phyloP scores from a whole-genome alignment of 1,284 basidiomycete species.

The Cutaneotrichosporon curvatum region DNA sequence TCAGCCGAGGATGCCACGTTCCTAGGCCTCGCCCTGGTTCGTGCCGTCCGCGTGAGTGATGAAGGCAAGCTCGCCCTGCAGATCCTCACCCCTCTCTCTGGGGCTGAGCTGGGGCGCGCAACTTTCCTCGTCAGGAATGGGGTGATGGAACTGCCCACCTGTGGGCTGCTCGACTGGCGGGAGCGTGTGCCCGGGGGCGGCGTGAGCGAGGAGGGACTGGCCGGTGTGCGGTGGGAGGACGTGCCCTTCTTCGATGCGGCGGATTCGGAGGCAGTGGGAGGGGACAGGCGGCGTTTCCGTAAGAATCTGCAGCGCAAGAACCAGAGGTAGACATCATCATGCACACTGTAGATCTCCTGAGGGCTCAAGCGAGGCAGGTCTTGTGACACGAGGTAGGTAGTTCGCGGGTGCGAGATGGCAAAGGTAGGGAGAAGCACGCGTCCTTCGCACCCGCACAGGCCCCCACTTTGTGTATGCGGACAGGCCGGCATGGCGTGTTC shows the following conservation, averaged over 20 bases:
- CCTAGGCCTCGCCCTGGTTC: constrained; percentile 65
- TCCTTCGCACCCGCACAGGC: no score
- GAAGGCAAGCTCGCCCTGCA: constrained; percentile 46
- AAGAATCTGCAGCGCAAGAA: constrained; percentile 77
- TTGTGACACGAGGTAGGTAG: no score
- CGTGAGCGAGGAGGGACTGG: constrained; percentile 39
- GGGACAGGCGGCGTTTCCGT: constrained; percentile 64
- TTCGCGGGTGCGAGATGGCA: no score
- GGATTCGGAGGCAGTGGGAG: constrained; percentile 52
- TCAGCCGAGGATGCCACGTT: constrained; percentile 55
- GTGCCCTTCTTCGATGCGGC: constrained; percentile 81
- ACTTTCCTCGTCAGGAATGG: constrained; percentile 66
- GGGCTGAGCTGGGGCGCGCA: constrained; percentile 45
- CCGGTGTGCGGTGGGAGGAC: constrained; percentile 54
- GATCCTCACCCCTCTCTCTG: constrained; percentile 65
- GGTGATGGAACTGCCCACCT: constrained; percentile 76
- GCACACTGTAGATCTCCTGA: no score
- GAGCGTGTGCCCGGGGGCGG: constrained; percentile 15
- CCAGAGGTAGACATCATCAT: constrained; percentile 1
- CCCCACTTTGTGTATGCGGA: no score
- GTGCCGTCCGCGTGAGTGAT: constrained; percentile 49
- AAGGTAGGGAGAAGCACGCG: no score
- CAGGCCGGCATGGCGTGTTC: no score
- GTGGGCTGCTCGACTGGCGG: constrained; percentile 74
- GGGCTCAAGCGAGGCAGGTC: no score